Base-by-base conservation (phyloP, 352 stramenopile species). In the Aphanomyces astaci region DNA sequence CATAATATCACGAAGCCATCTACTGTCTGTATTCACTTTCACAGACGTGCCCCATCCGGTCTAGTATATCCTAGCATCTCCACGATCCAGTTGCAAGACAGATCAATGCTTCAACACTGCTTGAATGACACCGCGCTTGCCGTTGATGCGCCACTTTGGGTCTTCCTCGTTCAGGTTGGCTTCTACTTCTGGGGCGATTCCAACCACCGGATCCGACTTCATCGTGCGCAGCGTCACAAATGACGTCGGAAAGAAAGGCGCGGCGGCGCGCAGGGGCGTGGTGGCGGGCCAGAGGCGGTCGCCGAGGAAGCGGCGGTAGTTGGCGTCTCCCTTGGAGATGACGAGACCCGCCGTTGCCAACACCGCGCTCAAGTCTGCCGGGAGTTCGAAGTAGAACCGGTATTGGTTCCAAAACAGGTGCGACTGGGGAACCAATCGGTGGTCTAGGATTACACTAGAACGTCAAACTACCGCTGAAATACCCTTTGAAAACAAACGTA, bases 281-380 rank as follows among this genome's bases (percentile, higher is more conserved):
- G 84, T 82, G 25, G 88, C 79, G 1, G 81, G 78, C 94, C 94
- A 99, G 65, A 90, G 72, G 30, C 92, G 82, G 73, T 99, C 96
- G 4, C 94, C 94, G 1, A 98, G 74, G 17, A 98, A 70, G 5
- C 95, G 87, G n/a, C 96, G 84, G 76, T 99, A 99, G 73, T 99
- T 99, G 43, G 97, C 90, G 73, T 99, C 96, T 22, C 96, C 96
- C 76, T 99, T 99, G 17, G 98, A 79, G 76, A 98, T 97, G 52
- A 97, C 89, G 24, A 99, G 79, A 49, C 90, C 75, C 24, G 78
- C 75, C 5, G 84, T 74, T 0, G n/a, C 43, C 1, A 90, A 28
- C 1, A 70, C 72, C 24, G 49, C 65, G 9, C 70, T 63, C 13
- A 90, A 43, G 30, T 78, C 62, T 4, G 51, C 36, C 0, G 79